Evolutionary conservation across 2,329 filamentous ascomycete genomes (phyloP).

Genomic region (Albifimbria verrucaria): DNA sequence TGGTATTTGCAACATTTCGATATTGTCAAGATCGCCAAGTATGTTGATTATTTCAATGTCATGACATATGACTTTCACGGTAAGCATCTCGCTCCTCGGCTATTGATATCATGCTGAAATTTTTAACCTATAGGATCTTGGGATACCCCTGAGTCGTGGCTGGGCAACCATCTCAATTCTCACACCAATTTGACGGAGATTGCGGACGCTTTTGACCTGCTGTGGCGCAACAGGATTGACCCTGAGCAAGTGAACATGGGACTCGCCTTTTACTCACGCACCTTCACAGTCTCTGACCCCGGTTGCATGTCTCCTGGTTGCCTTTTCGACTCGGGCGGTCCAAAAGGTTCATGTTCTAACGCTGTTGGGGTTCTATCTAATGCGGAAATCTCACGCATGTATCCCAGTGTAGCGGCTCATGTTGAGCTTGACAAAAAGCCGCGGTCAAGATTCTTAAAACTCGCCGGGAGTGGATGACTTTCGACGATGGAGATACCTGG

Average conservation of each 20-base stretch:
- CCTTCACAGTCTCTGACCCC: background rate
- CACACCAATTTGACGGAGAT: slow-evolving; percentile 13
- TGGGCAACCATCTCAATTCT: slow-evolving; percentile 5
- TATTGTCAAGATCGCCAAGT: slow-evolving; percentile 1
- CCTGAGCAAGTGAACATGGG: slow-evolving; percentile 7
- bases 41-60: slow-evolving; percentile 24
- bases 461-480: slow-evolving; percentile 1
- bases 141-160: background rate
- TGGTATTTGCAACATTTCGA: slow-evolving; percentile 20
- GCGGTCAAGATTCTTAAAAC: slow-evolving; percentile 3
- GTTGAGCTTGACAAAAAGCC: slow-evolving; percentile 1
- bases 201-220: background rate
- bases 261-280: slow-evolving; percentile 8
- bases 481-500: slow-evolving; percentile 4
- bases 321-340: background rate
- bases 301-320: background rate
- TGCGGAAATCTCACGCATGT: background rate
- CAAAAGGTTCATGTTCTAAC: background rate
- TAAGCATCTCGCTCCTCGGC: background rate
- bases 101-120: background rate
- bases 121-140: background rate
- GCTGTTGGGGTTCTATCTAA: background rate
- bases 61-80: slow-evolving; percentile 14
- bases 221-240: slow-evolving; percentile 6
- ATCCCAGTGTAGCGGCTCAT: background rate